These are phyloP conservation scores for Scutellaria barbata DNA, from an alignment of 257 asterid genomes.

Conservation along the genomic window DNA sequence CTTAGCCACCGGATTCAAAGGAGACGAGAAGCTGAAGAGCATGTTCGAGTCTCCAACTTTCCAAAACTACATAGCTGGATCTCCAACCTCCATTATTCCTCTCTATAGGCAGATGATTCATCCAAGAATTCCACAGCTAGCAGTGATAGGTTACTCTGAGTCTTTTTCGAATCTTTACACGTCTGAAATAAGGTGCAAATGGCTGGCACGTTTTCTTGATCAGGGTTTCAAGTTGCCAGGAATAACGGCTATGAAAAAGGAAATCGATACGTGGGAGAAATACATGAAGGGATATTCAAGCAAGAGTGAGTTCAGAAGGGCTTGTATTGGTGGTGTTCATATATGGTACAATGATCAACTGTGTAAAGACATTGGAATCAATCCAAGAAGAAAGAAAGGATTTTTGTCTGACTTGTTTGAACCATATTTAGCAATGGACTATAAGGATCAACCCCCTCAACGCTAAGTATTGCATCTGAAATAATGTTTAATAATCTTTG, in stretches of 20 bases:
- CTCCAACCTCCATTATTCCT: slow-evolving; percentile 51
- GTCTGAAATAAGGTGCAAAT: slow-evolving; percentile 46
- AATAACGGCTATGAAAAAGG: slow-evolving; percentile 47
- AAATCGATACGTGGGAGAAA: slow-evolving; percentile 42
- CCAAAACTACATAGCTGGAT: slow-evolving; percentile 41
- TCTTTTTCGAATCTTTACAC: slow-evolving; percentile 48
- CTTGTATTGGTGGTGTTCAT: slow-evolving; percentile 47
- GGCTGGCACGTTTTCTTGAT: slow-evolving; percentile 41
- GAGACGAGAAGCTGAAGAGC: slow-evolving; percentile 57
- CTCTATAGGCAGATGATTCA: slow-evolving; percentile 68
- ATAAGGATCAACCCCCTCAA: no score
- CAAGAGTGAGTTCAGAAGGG: slow-evolving; percentile 31
- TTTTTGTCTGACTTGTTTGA: slow-evolving; percentile 48
- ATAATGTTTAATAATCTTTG: no score
- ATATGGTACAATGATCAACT: slow-evolving; percentile 65
- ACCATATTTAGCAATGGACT: slow-evolving; percentile 47
- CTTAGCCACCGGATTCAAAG: slow-evolving; percentile 65
- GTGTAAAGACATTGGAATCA: slow-evolving; percentile 59
- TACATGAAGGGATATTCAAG: slow-evolving; percentile 42
- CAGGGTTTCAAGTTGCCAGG: slow-evolving; percentile 38
- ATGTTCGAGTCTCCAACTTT: slow-evolving; percentile 48
- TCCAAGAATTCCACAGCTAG: slow-evolving; percentile 72
- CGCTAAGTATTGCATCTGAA: no score
- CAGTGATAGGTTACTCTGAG: slow-evolving; percentile 59
- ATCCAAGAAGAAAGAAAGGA: slow-evolving; percentile 63